Conservation (phyloP, 441 rosid genomes). For the Daphne laureola region DNA sequence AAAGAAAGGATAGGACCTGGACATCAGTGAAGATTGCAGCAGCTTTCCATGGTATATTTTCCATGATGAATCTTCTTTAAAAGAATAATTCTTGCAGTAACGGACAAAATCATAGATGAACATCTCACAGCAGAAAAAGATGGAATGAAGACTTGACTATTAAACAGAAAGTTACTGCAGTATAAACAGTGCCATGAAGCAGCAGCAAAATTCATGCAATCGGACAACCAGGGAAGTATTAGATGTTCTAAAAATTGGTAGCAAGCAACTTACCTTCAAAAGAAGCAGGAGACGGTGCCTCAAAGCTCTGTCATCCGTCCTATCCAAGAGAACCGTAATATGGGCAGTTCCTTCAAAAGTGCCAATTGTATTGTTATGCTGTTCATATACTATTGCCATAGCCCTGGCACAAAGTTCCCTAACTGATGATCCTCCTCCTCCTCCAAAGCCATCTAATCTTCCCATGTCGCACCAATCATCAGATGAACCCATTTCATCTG, state of each 20-base stretch:
- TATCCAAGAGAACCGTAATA: conserved; percentile 88
- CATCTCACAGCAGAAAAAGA: too few species aligned
- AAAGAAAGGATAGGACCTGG: too few species aligned
- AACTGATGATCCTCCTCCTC: conserved; percentile 96
- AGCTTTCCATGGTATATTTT: too few species aligned
- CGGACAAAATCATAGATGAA: too few species aligned
- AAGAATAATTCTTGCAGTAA: too few species aligned
- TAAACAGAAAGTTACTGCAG: conserved; percentile 2
- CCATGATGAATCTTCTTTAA: too few species aligned
- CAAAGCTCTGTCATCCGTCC: conserved; percentile 96
- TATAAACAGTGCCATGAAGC: not conserved
- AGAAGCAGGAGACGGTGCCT: conserved; percentile 96
- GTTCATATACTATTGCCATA: conserved; percentile 98
- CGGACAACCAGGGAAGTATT: not conserved
- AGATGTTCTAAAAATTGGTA: not conserved
- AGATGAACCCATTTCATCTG: conserved; percentile 96
- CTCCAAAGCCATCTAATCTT: conserved; percentile 99
- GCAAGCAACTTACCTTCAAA: conserved; percentile 56
- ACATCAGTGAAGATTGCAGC: too few species aligned
- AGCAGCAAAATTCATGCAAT: not conserved
- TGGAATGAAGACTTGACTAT: not conserved
- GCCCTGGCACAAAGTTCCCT: conserved; percentile 99
- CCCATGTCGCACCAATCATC: conserved; percentile 99
- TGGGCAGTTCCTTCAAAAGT: conserved; percentile 98
- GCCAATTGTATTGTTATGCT: conserved; percentile 74